phyloP scores from a whole-genome alignment of 2,329 filamentous ascomycete species.

The Chaetomium strumarium region DNA sequence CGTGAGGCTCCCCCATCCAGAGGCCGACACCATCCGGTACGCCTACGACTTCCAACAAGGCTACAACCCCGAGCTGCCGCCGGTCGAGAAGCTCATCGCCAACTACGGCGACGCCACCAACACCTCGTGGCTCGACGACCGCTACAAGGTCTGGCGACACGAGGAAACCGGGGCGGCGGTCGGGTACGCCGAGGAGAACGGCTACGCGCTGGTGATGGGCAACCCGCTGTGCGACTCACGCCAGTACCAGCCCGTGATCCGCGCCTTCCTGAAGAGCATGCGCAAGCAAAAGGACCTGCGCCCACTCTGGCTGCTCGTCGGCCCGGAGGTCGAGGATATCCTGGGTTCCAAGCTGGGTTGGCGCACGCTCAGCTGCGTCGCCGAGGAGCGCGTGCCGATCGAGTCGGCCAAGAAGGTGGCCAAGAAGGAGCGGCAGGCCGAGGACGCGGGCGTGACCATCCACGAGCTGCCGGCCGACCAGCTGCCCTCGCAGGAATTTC shows the following conservation, averaged over 20 bases:
- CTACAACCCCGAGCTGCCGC: slow-evolving; percentile 54
- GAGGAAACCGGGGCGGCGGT: slow-evolving; percentile 72
- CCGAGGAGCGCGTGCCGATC: slow-evolving; percentile 81
- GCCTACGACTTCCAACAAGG: slow-evolving; percentile 37
- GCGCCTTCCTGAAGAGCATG: slow-evolving; percentile 68
- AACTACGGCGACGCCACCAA: slow-evolving; percentile 95
- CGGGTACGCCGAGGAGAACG: slow-evolving; percentile 68
- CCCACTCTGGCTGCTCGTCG: slow-evolving; percentile 86
- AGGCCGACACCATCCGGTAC: slow-evolving; percentile 72
- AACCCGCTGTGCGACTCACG: slow-evolving; percentile 76
- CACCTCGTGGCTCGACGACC: slow-evolving; percentile 86
- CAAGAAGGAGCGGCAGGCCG: slow-evolving; percentile 72
- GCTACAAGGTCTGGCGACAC: slow-evolving; percentile 85
- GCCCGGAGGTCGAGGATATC: slow-evolving; percentile 69
- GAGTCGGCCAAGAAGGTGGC: slow-evolving; percentile 55
- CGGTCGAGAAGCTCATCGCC: slow-evolving; percentile 80
- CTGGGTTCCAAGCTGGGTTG: slow-evolving; percentile 76
- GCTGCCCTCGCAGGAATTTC: slow-evolving; percentile 59
- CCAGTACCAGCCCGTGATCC: slow-evolving; percentile 70
- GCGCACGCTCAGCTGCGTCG: slow-evolving; percentile 82
- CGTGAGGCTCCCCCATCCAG: slow-evolving; percentile 69
- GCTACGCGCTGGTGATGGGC: slow-evolving; percentile 63
- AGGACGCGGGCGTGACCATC: slow-evolving; percentile 79
- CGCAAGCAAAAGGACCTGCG: slow-evolving; percentile 49
- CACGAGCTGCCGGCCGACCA: slow-evolving; percentile 63